phyloP scores from a whole-genome alignment of 805 yeast species.

The Sugiyamaella smithiae region DNA sequence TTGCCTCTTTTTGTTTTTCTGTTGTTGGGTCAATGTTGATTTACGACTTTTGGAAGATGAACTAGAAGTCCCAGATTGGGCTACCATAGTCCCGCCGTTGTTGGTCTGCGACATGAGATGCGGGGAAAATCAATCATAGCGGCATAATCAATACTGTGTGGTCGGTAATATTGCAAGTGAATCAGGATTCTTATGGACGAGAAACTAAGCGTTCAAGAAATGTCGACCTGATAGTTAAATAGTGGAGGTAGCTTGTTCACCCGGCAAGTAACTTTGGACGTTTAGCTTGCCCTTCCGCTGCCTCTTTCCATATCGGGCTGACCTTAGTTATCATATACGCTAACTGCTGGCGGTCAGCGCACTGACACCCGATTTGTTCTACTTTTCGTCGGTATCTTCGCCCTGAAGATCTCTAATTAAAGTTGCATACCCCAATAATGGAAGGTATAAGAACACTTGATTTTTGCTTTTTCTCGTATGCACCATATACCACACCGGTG shows the following conservation, averaged over 20 bases:
- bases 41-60: conserved; percentile 16
- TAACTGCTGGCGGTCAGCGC: background rate
- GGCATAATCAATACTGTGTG: too few species aligned
- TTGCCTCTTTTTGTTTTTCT: conserved; percentile 26
- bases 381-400: too few species aligned
- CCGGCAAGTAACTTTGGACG: too few species aligned
- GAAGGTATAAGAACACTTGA: background rate
- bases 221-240: too few species aligned
- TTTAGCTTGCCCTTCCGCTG: background rate
- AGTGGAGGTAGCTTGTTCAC: too few species aligned
- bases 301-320: conserved; percentile 1
- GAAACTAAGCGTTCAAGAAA: too few species aligned
- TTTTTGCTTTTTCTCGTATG: too few species aligned
- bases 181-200: too few species aligned
- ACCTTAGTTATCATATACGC: background rate
- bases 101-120: background rate
- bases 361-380: background rate
- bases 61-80: background rate
- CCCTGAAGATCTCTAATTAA: conserved; percentile 5
- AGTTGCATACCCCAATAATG: conserved; percentile 1
- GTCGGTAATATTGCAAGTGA: too few species aligned
- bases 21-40: conserved; percentile 27
- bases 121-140: too few species aligned
- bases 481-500: too few species aligned
- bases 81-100: background rate